Base-by-base conservation (phyloP, 306 rosid genomes). In the Crataegus laevigata region DNA sequence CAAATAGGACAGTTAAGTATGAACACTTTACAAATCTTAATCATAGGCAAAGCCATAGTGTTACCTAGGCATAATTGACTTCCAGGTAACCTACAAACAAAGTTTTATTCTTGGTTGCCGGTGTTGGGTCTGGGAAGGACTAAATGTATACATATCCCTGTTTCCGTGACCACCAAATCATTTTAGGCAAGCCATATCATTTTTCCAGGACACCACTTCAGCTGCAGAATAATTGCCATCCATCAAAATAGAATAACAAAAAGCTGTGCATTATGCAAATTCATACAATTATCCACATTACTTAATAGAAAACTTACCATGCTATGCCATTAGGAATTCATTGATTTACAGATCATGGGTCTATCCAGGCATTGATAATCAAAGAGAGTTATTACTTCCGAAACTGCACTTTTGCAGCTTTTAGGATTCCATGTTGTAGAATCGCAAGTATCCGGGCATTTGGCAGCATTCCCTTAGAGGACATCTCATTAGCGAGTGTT, bases 331-430 rank as follows among this genome's bases (percentile, higher is more conserved):
- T 59, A 29, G 21, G 51, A 77, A 47, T 18, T 12, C 74, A 68
- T 79, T 59, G 67, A 38, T 54, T 45, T 63, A 38, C 43, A 52
- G 68, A 67, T 42, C 69, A 59, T 58, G 71, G 77, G 28, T 71
- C 66, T 52, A 81, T 74, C 76, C 66, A 78, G 62, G 50, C 15
- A 19, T 25, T 4, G 59, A 60, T 34, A n/a, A 47, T 79, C 84
- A 24, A 60, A 52, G 22, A 45, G 61, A 79, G 68, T 26, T 43
- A 69, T 74, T 34, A 64, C 34, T 72, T 71, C 18, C 10, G 50
- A 81, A 90, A 79, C 69, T 84, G 71, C 76, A 84, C 77, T 83
- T 79, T 85, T 69, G 74, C 84, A 77, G 89, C 89, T 84, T 85
- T 88, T 24, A 82, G n/a, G 83, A 89, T 80, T 75, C 87, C 79